phyloP scores from a whole-genome alignment of 2,329 filamentous ascomycete genomes.

The Paecilomyces formosus region DNA sequence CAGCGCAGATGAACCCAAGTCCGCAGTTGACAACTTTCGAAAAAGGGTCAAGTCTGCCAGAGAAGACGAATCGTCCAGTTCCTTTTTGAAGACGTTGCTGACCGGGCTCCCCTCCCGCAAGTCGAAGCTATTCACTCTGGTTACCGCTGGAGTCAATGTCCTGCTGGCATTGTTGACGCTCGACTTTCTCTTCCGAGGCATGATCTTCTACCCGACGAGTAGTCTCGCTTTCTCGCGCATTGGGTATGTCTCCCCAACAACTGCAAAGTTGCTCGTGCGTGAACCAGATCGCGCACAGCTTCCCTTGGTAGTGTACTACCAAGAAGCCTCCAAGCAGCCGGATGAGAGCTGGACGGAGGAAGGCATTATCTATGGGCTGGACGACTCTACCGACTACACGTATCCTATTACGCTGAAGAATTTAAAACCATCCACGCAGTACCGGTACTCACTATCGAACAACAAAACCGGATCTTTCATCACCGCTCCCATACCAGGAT shows the following conservation, averaged over 20 bases:
- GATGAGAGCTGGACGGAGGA: conserved; percentile 54
- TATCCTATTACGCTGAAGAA: conserved; percentile 59
- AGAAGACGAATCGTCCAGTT: conserved; percentile 7
- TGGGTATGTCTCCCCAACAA: conserved; percentile 74
- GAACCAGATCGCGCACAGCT: conserved; percentile 71
- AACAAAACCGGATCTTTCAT: conserved; percentile 78
- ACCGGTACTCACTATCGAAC: conserved; percentile 80
- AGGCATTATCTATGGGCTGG: conserved; percentile 58
- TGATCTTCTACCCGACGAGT: conserved; percentile 59
- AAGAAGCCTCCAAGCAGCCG: conserved; percentile 25
- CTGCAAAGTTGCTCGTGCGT: conserved; percentile 73
- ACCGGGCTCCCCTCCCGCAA: conserved; percentile 67
- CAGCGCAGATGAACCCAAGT: not conserved
- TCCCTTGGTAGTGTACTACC: conserved; percentile 64
- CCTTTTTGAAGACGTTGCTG: conserved; percentile 58
- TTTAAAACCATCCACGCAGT: conserved; percentile 63
- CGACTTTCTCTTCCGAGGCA: conserved; percentile 71
- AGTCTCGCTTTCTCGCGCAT: conserved; percentile 80
- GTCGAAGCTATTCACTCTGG: conserved; percentile 57
- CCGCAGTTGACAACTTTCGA: not conserved
- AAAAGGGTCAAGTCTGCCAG: not conserved
- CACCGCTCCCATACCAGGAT: conserved; percentile 64
- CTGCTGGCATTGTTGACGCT: conserved; percentile 60
- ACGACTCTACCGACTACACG: conserved; percentile 77
- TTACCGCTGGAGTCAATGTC: conserved; percentile 67